A percentile compares a stretch with the other conserved stretches of the same genome.
These are phyloP conservation scores for Corrigiola litoralis DNA, from an alignment of 179 eudicot genomes.

Conservation along the genomic window DNA sequence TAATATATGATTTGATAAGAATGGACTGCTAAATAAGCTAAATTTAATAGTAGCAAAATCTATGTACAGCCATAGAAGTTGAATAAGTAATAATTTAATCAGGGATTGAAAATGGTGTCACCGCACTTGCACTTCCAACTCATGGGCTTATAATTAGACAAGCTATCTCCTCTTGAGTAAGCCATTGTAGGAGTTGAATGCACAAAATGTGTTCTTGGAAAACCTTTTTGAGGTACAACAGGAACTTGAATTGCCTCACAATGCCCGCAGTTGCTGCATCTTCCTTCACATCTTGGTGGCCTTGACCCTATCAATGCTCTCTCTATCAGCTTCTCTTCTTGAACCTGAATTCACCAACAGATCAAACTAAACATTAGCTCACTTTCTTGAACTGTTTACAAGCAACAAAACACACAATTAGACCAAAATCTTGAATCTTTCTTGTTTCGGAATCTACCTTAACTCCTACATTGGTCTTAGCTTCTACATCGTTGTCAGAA, in stretches of 20 bases:
- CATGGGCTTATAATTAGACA: conserved; percentile 44
- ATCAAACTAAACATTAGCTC: neutral
- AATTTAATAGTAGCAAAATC: neutral
- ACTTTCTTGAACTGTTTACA: no score
- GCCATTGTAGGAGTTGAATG: conserved; percentile 11
- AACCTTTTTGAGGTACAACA: conserved; percentile 31
- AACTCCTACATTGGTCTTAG: neutral
- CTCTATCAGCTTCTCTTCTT: conserved; percentile 12
- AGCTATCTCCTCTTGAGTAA: conserved; percentile 48
- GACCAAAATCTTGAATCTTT: neutral
- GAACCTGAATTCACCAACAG: neutral
- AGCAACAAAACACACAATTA: no score
- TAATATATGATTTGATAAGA: neutral
- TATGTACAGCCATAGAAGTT: neutral
- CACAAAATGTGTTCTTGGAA: conserved; percentile 18
- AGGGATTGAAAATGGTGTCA: conserved; percentile 35
- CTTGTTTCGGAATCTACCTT: neutral
- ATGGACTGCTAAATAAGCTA: neutral
- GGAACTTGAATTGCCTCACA: conserved; percentile 47
- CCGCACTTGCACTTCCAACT: conserved; percentile 51
- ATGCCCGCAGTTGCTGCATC: conserved; percentile 36
- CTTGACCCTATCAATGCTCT: conserved; percentile 39
- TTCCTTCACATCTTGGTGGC: conserved; percentile 43
- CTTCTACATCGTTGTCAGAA: neutral
- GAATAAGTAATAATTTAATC: conserved; percentile 2